phyloP scores from a whole-genome alignment of 202 grass and related monocot species.

The Elaeis oleifera region DNA sequence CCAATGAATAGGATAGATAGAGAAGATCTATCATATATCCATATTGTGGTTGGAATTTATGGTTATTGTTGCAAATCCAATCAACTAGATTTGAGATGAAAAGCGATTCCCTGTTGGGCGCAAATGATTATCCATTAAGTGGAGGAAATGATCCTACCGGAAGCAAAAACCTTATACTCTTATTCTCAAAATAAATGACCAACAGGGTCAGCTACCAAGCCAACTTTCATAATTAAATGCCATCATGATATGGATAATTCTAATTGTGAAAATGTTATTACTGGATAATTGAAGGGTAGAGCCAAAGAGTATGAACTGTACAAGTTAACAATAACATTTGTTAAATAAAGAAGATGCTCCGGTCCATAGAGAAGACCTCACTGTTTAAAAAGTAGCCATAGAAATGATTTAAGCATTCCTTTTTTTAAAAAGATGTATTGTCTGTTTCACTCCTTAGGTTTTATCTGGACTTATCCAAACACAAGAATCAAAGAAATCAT shows the following conservation, averaged over 20 bases:
- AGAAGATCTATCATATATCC: too few relatives aligned
- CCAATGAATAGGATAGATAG: slow-evolving; percentile 4
- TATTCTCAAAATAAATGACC: slow-evolving; percentile 2
- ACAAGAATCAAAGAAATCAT: too few relatives aligned
- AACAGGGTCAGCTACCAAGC: too few relatives aligned
- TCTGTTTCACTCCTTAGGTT: too few relatives aligned
- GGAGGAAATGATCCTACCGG: slow-evolving; percentile 12
- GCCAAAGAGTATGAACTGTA: neutral
- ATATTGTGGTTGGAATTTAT: slow-evolving; percentile 5
- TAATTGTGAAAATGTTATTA: neutral
- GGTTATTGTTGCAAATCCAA: slow-evolving; percentile 12
- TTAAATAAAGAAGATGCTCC: neutral
- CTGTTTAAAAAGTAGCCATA: neutral
- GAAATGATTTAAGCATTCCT: too few relatives aligned
- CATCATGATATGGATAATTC: too few relatives aligned
- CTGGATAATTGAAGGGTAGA: neutral
- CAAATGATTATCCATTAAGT: slow-evolving; percentile 17
- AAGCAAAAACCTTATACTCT: slow-evolving; percentile 2
- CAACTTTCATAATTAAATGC: too few relatives aligned
- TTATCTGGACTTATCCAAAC: too few relatives aligned
- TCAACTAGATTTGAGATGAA: slow-evolving; percentile 11
- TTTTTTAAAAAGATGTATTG: too few relatives aligned
- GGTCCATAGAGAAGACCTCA: neutral
- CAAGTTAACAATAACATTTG: neutral
- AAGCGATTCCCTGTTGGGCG: neutral